Base-by-base conservation (phyloP, 257 asterid genomes). In the Plantago ovata region DNA sequence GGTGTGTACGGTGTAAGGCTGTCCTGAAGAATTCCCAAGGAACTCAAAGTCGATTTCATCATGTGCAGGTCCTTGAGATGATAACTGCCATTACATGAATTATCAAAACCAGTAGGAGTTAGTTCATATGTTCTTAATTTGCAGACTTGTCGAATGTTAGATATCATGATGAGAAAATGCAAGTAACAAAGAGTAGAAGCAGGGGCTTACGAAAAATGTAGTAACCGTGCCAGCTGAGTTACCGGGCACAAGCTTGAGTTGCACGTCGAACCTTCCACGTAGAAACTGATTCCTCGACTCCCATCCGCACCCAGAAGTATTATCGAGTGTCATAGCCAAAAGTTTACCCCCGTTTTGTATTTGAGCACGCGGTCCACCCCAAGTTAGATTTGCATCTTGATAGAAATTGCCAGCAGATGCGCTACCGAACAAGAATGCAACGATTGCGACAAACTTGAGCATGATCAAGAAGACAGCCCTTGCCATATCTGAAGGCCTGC, bases 211-310 rank as follows among this genome's bases (percentile, higher is more conserved):
- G 18, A 58, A 86, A 53, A 83, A 83, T 0, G 95, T 81, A 0
- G 95, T 70, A 45, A 86, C 95, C 0, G 90, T 75, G 67, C 94
- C 95, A 14, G 90, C 95, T 1, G 94, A 86, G 56, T 86, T 75
- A 2, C 69, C 67, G 0, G 87, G 79, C 0, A 86, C 58, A 38
- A 86, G 85, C 68, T 83, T 86, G 63, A 86, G 65, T 64, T 83
- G 78, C 72, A 81, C 23, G 43, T 86, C 94, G 1, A 86, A 72
- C 61, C 81, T 67, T 6, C 75, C 84, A 9, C 47, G 84, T 0
- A 83, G 46, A 53, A 46, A 86, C 19, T 60, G 57, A 6, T 60
- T 70, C 20, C 68, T 69, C 23, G 95, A 81, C 67, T 79, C 68
- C 20, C 81, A 86, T 1, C 94, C 95, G 0, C 82, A 79, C 40